Evolutionary conservation across 2,329 filamentous ascomycete genomes (phyloP).

Genomic region (Geosmithia morbida): DNA sequence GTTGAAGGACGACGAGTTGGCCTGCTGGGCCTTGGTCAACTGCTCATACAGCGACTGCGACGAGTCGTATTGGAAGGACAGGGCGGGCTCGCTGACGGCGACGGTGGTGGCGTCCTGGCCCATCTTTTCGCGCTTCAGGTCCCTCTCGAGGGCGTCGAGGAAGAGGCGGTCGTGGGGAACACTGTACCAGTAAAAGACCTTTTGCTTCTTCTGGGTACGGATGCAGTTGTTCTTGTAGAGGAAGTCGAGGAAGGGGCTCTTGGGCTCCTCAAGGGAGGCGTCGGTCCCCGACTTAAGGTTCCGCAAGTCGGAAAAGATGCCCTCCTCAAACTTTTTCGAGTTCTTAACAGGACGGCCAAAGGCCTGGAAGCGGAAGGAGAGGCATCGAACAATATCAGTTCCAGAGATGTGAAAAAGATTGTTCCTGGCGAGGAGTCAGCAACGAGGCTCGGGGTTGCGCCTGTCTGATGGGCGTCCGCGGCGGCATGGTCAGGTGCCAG

Average conservation of each 20-base stretch:
- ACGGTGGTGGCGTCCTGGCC: slow-evolving; percentile 94
- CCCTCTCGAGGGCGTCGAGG: slow-evolving; percentile 90
- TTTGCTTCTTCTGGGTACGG: slow-evolving; percentile 98
- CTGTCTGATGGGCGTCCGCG: not conserved
- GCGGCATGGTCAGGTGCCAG: not conserved
- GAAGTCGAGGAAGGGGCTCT: slow-evolving; percentile 96
- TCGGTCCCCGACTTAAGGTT: slow-evolving; percentile 98
- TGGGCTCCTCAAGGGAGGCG: slow-evolving; percentile 94
- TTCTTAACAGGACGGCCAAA: slow-evolving; percentile 98
- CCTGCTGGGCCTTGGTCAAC: slow-evolving; percentile 97
- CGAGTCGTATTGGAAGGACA: slow-evolving; percentile 98
- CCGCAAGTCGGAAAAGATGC: slow-evolving; percentile 95
- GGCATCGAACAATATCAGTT: slow-evolving; percentile 94
- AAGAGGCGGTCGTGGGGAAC: slow-evolving; percentile 96
- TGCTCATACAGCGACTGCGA: slow-evolving; percentile 98
- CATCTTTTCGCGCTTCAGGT: slow-evolving; percentile 99
- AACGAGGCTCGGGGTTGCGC: too few species aligned
- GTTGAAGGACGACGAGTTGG: slow-evolving; percentile 92
- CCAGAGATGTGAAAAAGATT: slow-evolving; percentile 99
- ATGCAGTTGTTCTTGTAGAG: slow-evolving; percentile 99
- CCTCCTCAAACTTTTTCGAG: slow-evolving; percentile 99
- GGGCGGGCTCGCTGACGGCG: slow-evolving; percentile 88
- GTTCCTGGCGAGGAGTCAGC: slow-evolving; percentile 32
- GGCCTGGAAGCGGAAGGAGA: slow-evolving; percentile 96
- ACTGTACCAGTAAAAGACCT: slow-evolving; percentile 99